phyloP scores from a whole-genome alignment of 371 early-diverging fungal species.

The Rhizopus microsporus region DNA sequence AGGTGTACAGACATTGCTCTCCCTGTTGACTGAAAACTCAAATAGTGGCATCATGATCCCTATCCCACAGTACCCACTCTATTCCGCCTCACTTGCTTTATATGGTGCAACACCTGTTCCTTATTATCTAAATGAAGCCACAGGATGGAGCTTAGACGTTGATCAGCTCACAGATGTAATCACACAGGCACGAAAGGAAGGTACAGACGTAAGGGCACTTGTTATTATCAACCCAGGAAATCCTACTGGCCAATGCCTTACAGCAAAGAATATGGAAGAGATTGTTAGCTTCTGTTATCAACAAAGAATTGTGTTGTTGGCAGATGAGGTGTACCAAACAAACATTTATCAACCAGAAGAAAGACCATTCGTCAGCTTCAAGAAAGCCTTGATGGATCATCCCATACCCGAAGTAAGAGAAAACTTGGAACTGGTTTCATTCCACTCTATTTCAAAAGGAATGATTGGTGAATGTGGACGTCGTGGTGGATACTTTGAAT shows the following conservation, averaged over 20 bases:
- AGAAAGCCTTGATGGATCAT: conserved; percentile 78
- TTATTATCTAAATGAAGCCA: conserved; percentile 85
- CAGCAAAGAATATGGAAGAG: conserved; percentile 74
- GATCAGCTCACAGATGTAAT: conserved; percentile 61
- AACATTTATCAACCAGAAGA: conserved; percentile 81
- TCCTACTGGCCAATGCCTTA: conserved; percentile 90
- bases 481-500: conserved; percentile 98
- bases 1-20: conserved; percentile 89
- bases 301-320: conserved; percentile 79
- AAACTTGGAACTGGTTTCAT: conserved; percentile 83
- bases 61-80: conserved; percentile 96
- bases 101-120: conserved; percentile 80
- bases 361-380: conserved; percentile 91
- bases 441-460: conserved; percentile 97
- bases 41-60: conserved; percentile 95
- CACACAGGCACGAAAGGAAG: conserved; percentile 57
- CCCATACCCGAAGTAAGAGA: conserved; percentile 27
- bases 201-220: conserved; percentile 86
- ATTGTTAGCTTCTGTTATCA: conserved; percentile 79
- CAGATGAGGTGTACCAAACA: conserved; percentile 97
- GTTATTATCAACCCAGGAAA: conserved; percentile 97
- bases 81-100: conserved; percentile 84
- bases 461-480: conserved; percentile 98
- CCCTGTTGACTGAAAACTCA: conserved; percentile 69
- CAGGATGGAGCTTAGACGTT: conserved; percentile 78